phyloP scores from a whole-genome alignment of 2,329 filamentous ascomycete genomes.

The Penicillium sp. region DNA sequence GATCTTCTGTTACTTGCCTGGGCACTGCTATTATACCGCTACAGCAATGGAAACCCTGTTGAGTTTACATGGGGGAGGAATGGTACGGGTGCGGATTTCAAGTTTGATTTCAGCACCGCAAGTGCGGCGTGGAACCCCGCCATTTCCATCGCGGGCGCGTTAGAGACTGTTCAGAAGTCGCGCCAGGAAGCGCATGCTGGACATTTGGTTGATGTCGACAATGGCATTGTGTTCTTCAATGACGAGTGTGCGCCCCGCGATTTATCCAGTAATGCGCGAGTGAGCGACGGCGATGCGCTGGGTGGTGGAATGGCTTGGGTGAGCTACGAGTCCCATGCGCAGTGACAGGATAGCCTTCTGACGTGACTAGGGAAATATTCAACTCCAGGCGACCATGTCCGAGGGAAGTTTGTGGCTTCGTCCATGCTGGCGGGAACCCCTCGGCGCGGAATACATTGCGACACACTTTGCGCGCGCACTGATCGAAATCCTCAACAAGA shows the following conservation, averaged over 20 bases:
- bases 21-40: conserved; percentile 8
- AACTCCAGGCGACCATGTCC: conserved; percentile 11
- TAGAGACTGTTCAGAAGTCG: conserved; percentile 1
- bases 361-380: conserved; percentile 9
- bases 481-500: conserved; percentile 10
- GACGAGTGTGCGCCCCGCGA: conserved; percentile 10
- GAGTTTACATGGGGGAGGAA: conserved; percentile 11
- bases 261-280: conserved; percentile 6
- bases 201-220: conserved; percentile 1
- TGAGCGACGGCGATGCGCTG: conserved; percentile 11
- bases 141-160: neutral
- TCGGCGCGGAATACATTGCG: conserved; percentile 9
- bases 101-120: conserved; percentile 2
- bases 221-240: conserved; percentile 8
- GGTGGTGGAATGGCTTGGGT: conserved; percentile 11
- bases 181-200: conserved; percentile 4
- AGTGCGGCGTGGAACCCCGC: conserved; percentile 1
- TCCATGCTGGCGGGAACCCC: conserved; percentile 11
- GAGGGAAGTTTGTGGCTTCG: conserved; percentile 9
- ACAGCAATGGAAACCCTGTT: conserved; percentile 9
- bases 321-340: neutral
- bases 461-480: conserved; percentile 10
- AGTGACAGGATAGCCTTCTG: neutral
- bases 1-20: conserved; percentile 9
- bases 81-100: conserved; percentile 6